Percentiles rank a stretch among this genome's conserved stretches.
phyloP scores from a whole-genome alignment of 2,329 filamentous ascomycete genomes.

The Coniochaeta sp. region DNA sequence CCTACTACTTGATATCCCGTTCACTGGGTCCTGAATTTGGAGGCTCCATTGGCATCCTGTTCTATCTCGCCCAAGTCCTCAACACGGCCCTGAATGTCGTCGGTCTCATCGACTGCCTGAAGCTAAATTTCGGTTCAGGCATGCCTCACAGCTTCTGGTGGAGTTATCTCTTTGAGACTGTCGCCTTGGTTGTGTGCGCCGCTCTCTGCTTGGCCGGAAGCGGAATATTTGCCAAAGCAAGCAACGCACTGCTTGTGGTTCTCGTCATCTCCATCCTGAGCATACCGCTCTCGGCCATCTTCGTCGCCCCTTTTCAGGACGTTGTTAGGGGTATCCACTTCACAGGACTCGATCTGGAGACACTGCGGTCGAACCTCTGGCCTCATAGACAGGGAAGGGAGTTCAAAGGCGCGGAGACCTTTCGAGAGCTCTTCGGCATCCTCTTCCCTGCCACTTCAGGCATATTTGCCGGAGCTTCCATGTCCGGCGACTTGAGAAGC shows the following conservation, averaged over 20 bases:
- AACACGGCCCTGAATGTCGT: constrained; percentile 86
- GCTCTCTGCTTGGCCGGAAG: constrained; percentile 73
- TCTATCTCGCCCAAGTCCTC: constrained; percentile 84
- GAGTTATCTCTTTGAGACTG: constrained; percentile 68
- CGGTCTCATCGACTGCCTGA: constrained; percentile 75
- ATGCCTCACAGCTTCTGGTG: constrained; percentile 70
- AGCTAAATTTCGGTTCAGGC: constrained; percentile 62
- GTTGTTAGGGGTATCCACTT: constrained; percentile 60
- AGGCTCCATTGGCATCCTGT: constrained; percentile 79
- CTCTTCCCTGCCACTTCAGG: constrained; percentile 67
- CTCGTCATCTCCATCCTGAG: constrained; percentile 69
- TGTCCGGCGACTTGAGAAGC: constrained; percentile 80
- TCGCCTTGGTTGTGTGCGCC: constrained; percentile 65
- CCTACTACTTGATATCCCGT: constrained; percentile 83
- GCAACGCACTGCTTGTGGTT: constrained; percentile 67
- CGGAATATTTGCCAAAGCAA: constrained; percentile 71
- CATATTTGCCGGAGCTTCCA: constrained; percentile 69
- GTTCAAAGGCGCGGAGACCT: constrained; percentile 58
- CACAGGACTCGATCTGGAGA: constrained; percentile 67
- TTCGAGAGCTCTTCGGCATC: constrained; percentile 79
- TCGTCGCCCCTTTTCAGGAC: constrained; percentile 61
- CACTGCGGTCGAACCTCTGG: constrained; percentile 66
- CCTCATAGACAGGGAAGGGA: constrained; percentile 60
- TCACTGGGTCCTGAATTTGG: constrained; percentile 84
- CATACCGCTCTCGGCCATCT: constrained; percentile 71